Conservation (phyloP, 2,329 filamentous ascomycete genomes). For the Xylaria sp. region DNA sequence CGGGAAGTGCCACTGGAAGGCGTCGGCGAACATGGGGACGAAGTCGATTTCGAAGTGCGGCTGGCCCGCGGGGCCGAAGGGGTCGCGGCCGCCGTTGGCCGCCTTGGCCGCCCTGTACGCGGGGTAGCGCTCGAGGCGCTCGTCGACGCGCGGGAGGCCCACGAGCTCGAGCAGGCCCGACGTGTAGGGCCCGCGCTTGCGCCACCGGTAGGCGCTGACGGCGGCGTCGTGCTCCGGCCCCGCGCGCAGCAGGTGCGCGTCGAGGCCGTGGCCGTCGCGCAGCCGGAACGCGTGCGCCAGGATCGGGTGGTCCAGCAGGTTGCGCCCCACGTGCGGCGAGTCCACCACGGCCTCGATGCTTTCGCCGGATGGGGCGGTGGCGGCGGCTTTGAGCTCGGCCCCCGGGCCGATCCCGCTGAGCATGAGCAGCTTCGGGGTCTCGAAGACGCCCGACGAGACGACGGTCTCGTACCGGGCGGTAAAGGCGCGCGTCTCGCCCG, state of each 20-base stretch:
- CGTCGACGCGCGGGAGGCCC: constrained; percentile 60
- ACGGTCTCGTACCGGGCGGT: constrained; percentile 53
- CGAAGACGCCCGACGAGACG: constrained; percentile 58
- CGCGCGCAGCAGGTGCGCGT: constrained; percentile 45
- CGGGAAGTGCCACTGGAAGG: constrained; percentile 53
- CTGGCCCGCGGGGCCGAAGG: constrained; percentile 58
- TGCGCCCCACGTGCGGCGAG: constrained; percentile 64
- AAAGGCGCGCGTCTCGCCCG: constrained; percentile 47
- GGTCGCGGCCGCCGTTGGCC: constrained; percentile 50
- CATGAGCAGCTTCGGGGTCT: constrained; percentile 67
- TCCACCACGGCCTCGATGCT: constrained; percentile 58
- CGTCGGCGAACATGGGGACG: constrained; percentile 57
- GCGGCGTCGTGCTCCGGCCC: constrained; percentile 40
- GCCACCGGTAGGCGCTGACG: constrained; percentile 40
- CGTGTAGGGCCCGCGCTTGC: constrained; percentile 44
- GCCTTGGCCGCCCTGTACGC: constrained; percentile 49
- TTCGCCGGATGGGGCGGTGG: no score
- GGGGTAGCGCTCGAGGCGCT: constrained; percentile 50
- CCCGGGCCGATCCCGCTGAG: constrained; percentile 64
- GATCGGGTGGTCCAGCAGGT: constrained; percentile 65
- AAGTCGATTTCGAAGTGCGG: constrained; percentile 67
- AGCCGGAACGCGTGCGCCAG: constrained; percentile 53
- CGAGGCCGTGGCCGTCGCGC: constrained; percentile 45
- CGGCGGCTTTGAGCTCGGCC: constrained; percentile 56
- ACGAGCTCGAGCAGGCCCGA: constrained; percentile 52